These are phyloP conservation scores for Epichloe coenophiala DNA, from an alignment of 2,329 filamentous ascomycete genomes.

Conservation along the genomic window DNA sequence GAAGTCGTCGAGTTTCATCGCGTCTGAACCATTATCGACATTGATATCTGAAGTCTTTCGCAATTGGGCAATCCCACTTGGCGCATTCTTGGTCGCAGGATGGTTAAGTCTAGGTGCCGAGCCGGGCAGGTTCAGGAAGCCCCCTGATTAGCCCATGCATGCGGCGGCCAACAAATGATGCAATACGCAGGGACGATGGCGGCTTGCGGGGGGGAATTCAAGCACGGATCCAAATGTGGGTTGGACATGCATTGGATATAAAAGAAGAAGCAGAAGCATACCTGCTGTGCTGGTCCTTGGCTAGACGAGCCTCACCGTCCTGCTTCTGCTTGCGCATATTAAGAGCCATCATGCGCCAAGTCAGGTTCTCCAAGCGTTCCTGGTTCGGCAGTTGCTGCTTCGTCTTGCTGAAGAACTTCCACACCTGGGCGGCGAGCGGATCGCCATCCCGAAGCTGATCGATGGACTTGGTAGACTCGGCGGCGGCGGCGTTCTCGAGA, in stretches of 20 bases:
- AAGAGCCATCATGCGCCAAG: slow-evolving; percentile 98
- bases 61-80: slow-evolving; percentile 83
- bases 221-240: not conserved
- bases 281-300: slow-evolving; percentile 2
- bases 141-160: slow-evolving; percentile 2
- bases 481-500: slow-evolving; percentile 29
- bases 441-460: slow-evolving; percentile 84
- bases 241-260: not conserved
- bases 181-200: slow-evolving; percentile 6
- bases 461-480: slow-evolving; percentile 30
- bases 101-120: slow-evolving; percentile 1
- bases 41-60: slow-evolving; percentile 57
- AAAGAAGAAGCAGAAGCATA: slow-evolving; percentile 4
- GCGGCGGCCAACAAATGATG: slow-evolving; percentile 2
- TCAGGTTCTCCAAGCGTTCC: slow-evolving; percentile 94
- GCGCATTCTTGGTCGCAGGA: slow-evolving; percentile 36
- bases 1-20: slow-evolving; percentile 91
- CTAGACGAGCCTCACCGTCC: slow-evolving; percentile 25
- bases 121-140: not conserved
- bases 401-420: slow-evolving; percentile 83
- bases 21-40: slow-evolving; percentile 36
- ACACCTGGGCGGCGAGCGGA: slow-evolving; percentile 82
- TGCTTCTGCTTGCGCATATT: slow-evolving; percentile 51
- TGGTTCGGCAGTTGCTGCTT: slow-evolving; percentile 84
- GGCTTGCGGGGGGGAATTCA: slow-evolving; percentile 3